Conservation (phyloP, 805 yeast genomes). For the Starmerella ratchasimensis region DNA sequence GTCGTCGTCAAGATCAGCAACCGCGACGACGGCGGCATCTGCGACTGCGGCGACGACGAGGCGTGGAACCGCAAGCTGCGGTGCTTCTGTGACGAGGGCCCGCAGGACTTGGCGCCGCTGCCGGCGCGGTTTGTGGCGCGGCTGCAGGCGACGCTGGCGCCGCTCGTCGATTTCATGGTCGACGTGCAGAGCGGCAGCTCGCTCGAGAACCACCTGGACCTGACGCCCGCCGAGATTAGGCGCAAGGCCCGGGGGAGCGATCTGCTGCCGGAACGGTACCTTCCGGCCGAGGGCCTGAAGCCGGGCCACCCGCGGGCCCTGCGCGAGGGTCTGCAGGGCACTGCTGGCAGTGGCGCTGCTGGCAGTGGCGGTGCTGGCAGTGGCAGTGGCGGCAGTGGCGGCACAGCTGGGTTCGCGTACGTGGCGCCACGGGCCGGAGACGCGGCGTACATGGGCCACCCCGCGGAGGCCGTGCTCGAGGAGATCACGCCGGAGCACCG, state of each 20-base stretch:
- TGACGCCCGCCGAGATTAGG: background rate
- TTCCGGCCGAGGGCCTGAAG: too few species aligned
- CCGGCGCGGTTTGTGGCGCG: conserved; percentile 46
- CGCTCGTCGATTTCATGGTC: conserved; percentile 24
- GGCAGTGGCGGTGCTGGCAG: too few species aligned
- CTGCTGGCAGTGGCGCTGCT: too few species aligned
- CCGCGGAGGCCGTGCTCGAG: too few species aligned
- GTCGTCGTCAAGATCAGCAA: conserved; percentile 50
- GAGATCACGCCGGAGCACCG: too few species aligned
- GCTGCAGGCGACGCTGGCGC: conserved; percentile 19
- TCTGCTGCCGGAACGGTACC: too few species aligned
- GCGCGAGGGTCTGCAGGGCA: conserved; percentile 4
- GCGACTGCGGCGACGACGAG: conserved; percentile 83
- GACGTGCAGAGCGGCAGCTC: conserved; percentile 22
- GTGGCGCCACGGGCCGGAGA: too few species aligned
- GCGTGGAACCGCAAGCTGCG: conserved; percentile 50
- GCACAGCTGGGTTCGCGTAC: too few species aligned
- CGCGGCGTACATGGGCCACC: too few species aligned
- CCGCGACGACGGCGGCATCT: conserved; percentile 55
- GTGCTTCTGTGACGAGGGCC: conserved; percentile 34
- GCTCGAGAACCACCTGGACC: conserved; percentile 15
- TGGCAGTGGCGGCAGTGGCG: too few species aligned
- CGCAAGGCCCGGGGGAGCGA: too few species aligned
- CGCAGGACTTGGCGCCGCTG: conserved; percentile 24
- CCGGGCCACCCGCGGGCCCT: background rate